Conservation (phyloP, 306 rosid genomes). For the Myrica gale region DNA sequence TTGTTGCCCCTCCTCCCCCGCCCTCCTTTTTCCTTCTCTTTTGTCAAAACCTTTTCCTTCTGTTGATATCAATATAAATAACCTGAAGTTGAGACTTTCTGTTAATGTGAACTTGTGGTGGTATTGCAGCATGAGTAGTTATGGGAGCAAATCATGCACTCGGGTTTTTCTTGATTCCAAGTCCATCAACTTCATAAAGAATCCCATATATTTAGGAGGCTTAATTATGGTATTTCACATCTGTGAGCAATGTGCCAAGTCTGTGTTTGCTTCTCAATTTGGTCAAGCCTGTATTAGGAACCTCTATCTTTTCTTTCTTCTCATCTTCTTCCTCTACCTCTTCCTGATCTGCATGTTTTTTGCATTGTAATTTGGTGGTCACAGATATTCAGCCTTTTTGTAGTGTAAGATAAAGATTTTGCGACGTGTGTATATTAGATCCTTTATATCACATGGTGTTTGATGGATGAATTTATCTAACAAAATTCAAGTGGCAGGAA, state of each 20-base stretch:
- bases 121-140: background rate
- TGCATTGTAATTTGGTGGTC: background rate
- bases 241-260: background rate
- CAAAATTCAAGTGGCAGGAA: slow-evolving; percentile 53
- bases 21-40: background rate
- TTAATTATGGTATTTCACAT: background rate
- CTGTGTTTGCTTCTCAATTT: background rate
- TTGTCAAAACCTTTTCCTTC: background rate
- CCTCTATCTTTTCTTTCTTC: no score
- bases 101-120: background rate
- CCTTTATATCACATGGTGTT: background rate
- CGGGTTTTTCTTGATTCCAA: background rate
- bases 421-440: background rate
- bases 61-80: background rate
- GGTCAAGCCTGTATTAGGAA: background rate
- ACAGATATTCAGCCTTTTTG: background rate
- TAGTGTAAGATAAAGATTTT: background rate
- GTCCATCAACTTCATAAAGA: background rate
- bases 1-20: background rate
- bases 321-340: background rate
- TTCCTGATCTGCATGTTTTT: slow-evolving; percentile 1
- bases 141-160: background rate
- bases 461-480: background rate
- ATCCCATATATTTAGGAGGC: background rate
- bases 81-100: background rate